Evolutionary conservation across 140 eudicot species (phyloP).

Genomic region (Senecio squalidus): DNA sequence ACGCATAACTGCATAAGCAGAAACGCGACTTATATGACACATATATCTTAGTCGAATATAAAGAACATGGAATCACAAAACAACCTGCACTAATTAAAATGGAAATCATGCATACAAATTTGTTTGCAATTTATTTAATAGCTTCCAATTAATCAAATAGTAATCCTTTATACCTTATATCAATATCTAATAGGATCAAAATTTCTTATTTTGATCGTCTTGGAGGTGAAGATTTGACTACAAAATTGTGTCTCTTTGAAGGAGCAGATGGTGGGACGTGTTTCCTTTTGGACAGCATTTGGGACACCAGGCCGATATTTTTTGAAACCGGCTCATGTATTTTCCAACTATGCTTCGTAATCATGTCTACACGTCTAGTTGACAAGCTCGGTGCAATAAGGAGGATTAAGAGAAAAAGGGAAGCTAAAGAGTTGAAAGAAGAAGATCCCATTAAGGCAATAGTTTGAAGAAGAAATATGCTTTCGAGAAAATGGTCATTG

Average conservation of each 20-base stretch:
- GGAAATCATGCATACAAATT: neutral
- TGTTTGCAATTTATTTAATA: neutral
- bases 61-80: neutral
- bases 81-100: neutral
- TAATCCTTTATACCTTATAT: neutral
- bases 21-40: too few relatives aligned
- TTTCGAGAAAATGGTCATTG: neutral
- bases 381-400: neutral
- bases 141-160: neutral
- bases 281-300: conserved; percentile 14
- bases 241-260: conserved; percentile 24
- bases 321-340: neutral
- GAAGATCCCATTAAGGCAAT: conserved; percentile 12
- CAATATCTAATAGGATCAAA: neutral
- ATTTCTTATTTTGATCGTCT: conserved; percentile 5
- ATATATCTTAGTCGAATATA: too few relatives aligned
- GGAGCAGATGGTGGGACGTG: conserved; percentile 20
- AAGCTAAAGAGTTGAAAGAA: neutral
- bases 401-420: conserved; percentile 4
- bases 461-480: neutral
- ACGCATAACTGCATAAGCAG: too few relatives aligned
- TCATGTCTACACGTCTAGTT: neutral
- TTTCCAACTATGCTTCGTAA: neutral
- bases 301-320: conserved; percentile 2
- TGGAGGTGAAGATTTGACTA: conserved; percentile 12